Evolutionary conservation across 345 rosid species (phyloP), one percentile per base, ranked within the genome.

Genomic region (Pistacia integerrima): DNA sequence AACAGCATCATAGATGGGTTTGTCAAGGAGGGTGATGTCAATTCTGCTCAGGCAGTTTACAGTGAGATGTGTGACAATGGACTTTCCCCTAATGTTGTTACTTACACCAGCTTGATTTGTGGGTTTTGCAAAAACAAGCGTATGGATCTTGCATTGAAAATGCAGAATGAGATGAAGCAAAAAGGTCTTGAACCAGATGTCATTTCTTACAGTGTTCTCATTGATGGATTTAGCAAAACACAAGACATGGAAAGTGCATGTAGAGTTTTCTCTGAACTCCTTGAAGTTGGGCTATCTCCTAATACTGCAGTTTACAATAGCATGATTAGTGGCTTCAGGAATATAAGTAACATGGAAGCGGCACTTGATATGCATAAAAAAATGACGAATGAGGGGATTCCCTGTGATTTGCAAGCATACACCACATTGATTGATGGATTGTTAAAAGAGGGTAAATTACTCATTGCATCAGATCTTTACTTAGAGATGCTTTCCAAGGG

Each of bases 401-500:
- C 82, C 46, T 83, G 89, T 69, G 88, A 93, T 77, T 76, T 88
- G 75, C 25, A 14, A 63, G 88, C 85, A 12, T 95, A 93, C 79
- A 92, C 96, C 36, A 86, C 97, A 10, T 78, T 95, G 65, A 82
- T 95, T 56, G 94, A 88, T 74, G 96, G 94, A 51, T 75, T 93
- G 67, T 81, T 92, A 46, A 90, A 85, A 80, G 88, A 86, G 71
- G 88, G 92, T 59, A 84, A 87, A 65, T 70, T 93, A 77, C 72
- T 75, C n/a, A 44, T 69, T 41, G 99, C 94, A 22, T 84, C 84
- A 7, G 86, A 92, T 28, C 85, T 91, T 80, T 90, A 89, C 82
- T 70, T 88, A 3, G 89, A 93, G 82, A 90, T 93, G 96, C 87
- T 84, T 67, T 83, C 77, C 54, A 76, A 76, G 77, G 91, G 91